These are phyloP conservation scores for Tetramitus jugosus DNA, from an alignment of 208 protist genomes.

Conservation along the genomic window DNA sequence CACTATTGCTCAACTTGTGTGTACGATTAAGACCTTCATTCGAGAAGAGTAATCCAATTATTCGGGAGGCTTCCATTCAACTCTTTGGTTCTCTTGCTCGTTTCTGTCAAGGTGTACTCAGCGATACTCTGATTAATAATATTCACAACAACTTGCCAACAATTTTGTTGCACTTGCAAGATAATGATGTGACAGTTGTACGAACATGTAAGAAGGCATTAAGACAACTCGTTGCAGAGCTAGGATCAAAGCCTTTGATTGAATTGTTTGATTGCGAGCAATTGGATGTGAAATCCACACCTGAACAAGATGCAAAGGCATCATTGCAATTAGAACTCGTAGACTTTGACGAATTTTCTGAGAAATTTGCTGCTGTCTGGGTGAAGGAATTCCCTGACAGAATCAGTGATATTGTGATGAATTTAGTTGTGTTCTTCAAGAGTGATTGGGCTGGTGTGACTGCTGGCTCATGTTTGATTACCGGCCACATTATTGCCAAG, in stretches of 20 bases:
- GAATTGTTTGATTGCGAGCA: background rate
- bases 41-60: constrained; percentile 6
- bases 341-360: constrained; percentile 9
- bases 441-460: background rate
- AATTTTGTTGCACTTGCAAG: background rate
- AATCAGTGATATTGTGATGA: constrained; percentile 1
- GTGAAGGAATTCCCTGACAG: constrained; percentile 15
- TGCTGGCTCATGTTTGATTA: background rate
- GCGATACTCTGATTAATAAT: background rate
- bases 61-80: background rate
- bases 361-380: background rate
- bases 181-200: background rate
- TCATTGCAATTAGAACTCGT: background rate
- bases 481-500: constrained; percentile 3
- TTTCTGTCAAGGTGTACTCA: background rate
- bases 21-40: constrained; percentile 6
- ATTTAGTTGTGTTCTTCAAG: constrained; percentile 14
- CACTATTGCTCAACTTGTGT: constrained; percentile 14
- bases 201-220: background rate
- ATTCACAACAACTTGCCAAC: constrained; percentile 5
- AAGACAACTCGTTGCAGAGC: background rate
- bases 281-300: background rate
- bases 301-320: background rate
- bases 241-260: background rate
- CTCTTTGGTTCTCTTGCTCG: constrained; percentile 8